These are phyloP conservation scores for Fragaria ananassa DNA, from an alignment of 306 rosid genomes.

Conservation along the genomic window DNA sequence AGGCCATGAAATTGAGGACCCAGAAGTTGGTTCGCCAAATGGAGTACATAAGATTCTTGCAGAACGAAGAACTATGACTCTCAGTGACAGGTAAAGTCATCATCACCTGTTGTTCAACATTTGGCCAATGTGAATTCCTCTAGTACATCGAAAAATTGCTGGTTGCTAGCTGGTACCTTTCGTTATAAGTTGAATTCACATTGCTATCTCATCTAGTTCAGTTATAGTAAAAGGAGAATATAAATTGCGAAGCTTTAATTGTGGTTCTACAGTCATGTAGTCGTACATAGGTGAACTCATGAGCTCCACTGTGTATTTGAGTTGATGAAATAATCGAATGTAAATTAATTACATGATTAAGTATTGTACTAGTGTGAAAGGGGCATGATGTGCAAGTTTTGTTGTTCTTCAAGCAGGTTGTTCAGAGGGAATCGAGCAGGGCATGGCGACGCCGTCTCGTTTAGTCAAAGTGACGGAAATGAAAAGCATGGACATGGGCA, in stretches of 20 bases:
- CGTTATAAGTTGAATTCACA: neutral
- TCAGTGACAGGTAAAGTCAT: slow-evolving; percentile 44
- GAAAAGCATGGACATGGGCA: slow-evolving; percentile 56
- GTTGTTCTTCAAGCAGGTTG: slow-evolving; percentile 42
- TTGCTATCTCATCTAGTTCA: neutral
- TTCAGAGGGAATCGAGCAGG: slow-evolving; percentile 47
- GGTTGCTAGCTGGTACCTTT: neutral
- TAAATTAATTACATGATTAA: neutral
- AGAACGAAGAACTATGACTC: slow-evolving; percentile 55
- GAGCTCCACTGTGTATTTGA: neutral
- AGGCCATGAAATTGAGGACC: slow-evolving; percentile 46
- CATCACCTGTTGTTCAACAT: slow-evolving; percentile 13
- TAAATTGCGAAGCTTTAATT: neutral
- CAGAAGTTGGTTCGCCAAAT: slow-evolving; percentile 26
- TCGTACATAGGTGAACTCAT: neutral
- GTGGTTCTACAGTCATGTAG: neutral
- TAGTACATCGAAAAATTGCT: neutral
- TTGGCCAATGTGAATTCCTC: neutral
- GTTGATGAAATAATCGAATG: neutral
- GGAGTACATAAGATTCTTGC: slow-evolving; percentile 37
- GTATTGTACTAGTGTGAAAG: neutral
- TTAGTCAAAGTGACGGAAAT: slow-evolving; percentile 34
- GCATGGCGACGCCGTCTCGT: slow-evolving; percentile 25
- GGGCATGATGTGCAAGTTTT: neutral
- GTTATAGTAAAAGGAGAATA: neutral